Percentiles rank a stretch among this genome's conserved stretches.
Conservation (phyloP, 164 flowering plant species). For the Taxillus chinensis region DNA sequence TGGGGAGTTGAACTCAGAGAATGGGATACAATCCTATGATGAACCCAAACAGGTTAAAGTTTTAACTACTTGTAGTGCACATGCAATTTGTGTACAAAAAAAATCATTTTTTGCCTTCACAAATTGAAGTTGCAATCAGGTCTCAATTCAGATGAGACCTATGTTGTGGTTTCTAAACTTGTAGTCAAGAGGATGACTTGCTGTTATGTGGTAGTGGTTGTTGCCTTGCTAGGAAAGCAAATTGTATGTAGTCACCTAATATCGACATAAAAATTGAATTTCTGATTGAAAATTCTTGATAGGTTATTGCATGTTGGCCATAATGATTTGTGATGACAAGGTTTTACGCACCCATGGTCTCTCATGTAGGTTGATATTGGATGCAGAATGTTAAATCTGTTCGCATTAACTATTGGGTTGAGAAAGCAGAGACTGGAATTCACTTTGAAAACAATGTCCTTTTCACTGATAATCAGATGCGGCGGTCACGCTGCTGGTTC, state of each 20-base stretch:
- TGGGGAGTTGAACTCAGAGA: slow-evolving; percentile 23
- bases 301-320: not conserved
- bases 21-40: slow-evolving; percentile 25
- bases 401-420: slow-evolving; percentile 83
- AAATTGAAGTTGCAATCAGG: too few relatives aligned
- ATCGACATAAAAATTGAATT: too few relatives aligned
- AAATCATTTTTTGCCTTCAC: too few relatives aligned
- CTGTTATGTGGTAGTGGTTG: too few relatives aligned
- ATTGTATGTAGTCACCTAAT: too few relatives aligned
- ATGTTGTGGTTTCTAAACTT: too few relatives aligned
- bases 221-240: too few relatives aligned
- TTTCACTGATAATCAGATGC: slow-evolving; percentile 79
- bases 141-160: too few relatives aligned
- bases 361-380: slow-evolving; percentile 56
- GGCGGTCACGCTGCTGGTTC: slow-evolving; percentile 97
- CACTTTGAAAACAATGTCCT: slow-evolving; percentile 57
- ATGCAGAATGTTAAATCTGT: slow-evolving; percentile 81
- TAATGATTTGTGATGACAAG: slow-evolving; percentile 10
- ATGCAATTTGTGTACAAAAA: too few relatives aligned
- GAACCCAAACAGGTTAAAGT: slow-evolving; percentile 48
- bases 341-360: slow-evolving; percentile 18
- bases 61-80: not conserved
- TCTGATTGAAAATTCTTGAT: too few relatives aligned
- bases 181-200: too few relatives aligned
- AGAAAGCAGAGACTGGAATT: slow-evolving; percentile 74